Conservation (phyloP, 805 yeast species). For the Clavispora santaluciae region DNA sequence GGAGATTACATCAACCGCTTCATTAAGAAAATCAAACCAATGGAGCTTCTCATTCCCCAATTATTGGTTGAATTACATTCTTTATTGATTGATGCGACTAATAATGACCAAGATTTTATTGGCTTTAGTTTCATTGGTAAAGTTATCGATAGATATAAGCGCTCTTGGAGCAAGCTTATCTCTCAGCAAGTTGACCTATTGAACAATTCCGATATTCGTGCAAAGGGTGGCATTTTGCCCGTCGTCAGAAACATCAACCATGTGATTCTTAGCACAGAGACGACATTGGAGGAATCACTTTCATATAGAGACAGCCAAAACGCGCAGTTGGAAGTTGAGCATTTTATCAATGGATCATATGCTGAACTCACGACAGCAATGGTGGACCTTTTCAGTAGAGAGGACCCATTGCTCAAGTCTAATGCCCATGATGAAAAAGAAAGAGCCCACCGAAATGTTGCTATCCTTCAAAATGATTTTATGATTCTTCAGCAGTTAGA, state of each 20-base stretch:
- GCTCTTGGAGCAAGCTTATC: slow-evolving; percentile 57
- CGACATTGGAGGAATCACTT: slow-evolving; percentile 23
- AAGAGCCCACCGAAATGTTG: slow-evolving; percentile 36
- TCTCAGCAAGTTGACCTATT: slow-evolving; percentile 45
- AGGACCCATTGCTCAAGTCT: slow-evolving; percentile 41
- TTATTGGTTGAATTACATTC: slow-evolving; percentile 27
- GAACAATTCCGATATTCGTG: slow-evolving; percentile 30
- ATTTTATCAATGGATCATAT: slow-evolving; percentile 28
- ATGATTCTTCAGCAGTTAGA: slow-evolving; percentile 31
- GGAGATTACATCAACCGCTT: slow-evolving; percentile 34
- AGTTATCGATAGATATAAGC: slow-evolving; percentile 45
- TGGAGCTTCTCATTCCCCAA: slow-evolving; percentile 31
- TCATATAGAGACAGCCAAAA: slow-evolving; percentile 15
- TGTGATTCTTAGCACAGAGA: slow-evolving; percentile 29
- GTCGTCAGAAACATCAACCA: slow-evolving; percentile 31
- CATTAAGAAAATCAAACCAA: slow-evolving; percentile 32
- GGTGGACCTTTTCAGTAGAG: slow-evolving; percentile 31
- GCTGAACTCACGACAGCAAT: slow-evolving; percentile 29
- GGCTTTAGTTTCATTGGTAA: slow-evolving; percentile 46
- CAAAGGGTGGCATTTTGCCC: slow-evolving; percentile 34
- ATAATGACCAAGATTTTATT: slow-evolving; percentile 56
- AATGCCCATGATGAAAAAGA: slow-evolving; percentile 42
- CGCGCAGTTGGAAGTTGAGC: slow-evolving; percentile 15
- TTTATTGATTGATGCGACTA: slow-evolving; percentile 32
- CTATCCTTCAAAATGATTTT: slow-evolving; percentile 36